A percentile compares a stretch with the other conserved stretches of the same genome.
These are phyloP conservation scores for Tulasnella calospora DNA, from an alignment of 768 basidiomycete species.

Conservation along the genomic window DNA sequence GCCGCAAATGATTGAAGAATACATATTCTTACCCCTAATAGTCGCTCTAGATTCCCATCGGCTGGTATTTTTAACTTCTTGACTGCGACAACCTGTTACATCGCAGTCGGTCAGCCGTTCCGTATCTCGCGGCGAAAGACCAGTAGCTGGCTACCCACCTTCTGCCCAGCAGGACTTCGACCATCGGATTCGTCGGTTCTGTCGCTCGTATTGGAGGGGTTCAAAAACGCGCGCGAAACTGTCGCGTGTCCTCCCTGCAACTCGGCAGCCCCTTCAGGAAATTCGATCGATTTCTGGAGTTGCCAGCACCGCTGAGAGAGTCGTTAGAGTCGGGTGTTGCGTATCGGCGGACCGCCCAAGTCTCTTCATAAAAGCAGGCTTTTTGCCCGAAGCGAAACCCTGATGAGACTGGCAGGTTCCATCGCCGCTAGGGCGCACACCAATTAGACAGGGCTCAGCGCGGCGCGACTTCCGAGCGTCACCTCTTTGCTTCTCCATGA, in stretches of 20 bases:
- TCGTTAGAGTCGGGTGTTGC: too few relatives aligned
- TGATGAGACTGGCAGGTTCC: too few relatives aligned
- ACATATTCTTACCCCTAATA: neutral
- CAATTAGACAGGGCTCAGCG: too few relatives aligned
- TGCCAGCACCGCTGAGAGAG: too few relatives aligned
- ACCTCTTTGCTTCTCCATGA: neutral
- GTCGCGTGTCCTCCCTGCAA: neutral
- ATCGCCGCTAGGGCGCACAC: too few relatives aligned
- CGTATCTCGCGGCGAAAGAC: neutral
- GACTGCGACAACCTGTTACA: neutral
- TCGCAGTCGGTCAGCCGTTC: neutral
- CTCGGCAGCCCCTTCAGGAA: neutral
- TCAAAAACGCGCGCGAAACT: neutral
- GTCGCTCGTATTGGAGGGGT: neutral
- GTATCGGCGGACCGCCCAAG: too few relatives aligned
- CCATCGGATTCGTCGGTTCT: too few relatives aligned
- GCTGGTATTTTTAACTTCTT: neutral
- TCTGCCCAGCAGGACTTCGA: neutral
- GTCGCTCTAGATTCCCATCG: neutral
- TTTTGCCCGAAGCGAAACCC: too few relatives aligned
- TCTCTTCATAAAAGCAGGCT: too few relatives aligned
- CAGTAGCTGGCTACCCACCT: neutral
- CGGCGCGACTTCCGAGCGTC: neutral
- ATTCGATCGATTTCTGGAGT: neutral
- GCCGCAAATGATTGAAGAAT: neutral